phyloP scores from a whole-genome alignment of 73 alveolate genomes.

The Tetrahymena malaccensis region DNA sequence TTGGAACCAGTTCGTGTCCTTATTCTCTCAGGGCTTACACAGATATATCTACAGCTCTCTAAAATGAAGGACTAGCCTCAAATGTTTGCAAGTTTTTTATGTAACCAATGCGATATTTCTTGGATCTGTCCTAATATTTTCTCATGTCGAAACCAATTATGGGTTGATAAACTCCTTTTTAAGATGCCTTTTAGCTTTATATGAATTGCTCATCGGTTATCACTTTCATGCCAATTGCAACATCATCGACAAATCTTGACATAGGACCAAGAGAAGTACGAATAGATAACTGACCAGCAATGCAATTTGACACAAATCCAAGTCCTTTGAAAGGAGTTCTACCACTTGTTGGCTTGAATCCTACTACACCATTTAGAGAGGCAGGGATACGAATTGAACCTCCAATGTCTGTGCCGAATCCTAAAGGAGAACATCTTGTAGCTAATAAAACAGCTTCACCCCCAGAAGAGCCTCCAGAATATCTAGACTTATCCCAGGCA shows the following conservation, averaged over 20 bases:
- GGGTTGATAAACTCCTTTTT: background rate
- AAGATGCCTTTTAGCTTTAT: background rate
- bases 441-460: slow-evolving; percentile 78
- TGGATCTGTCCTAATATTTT: background rate
- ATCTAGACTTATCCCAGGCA: slow-evolving; percentile 47
- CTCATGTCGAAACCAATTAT: slow-evolving; percentile 34
- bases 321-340: slow-evolving; percentile 36
- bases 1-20: slow-evolving; percentile 29
- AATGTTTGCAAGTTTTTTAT: slow-evolving; percentile 21
- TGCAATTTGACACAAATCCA: background rate
- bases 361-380: slow-evolving; percentile 47
- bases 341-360: slow-evolving; percentile 59
- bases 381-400: slow-evolving; percentile 68
- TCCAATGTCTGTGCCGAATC: slow-evolving; percentile 63
- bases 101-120: slow-evolving; percentile 51
- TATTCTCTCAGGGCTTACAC: background rate
- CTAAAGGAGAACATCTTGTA: slow-evolving; percentile 52
- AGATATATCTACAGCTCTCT: slow-evolving; percentile 5
- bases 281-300: background rate
- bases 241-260: slow-evolving; percentile 60
- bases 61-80: slow-evolving; percentile 25
- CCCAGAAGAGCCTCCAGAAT: slow-evolving; percentile 78
- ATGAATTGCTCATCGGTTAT: background rate
- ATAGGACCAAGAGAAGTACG: slow-evolving; percentile 55
- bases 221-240: slow-evolving; percentile 26